phyloP scores from a whole-genome alignment of 495 filamentous ascomycete species.

The Tetracladium marchalianum region DNA sequence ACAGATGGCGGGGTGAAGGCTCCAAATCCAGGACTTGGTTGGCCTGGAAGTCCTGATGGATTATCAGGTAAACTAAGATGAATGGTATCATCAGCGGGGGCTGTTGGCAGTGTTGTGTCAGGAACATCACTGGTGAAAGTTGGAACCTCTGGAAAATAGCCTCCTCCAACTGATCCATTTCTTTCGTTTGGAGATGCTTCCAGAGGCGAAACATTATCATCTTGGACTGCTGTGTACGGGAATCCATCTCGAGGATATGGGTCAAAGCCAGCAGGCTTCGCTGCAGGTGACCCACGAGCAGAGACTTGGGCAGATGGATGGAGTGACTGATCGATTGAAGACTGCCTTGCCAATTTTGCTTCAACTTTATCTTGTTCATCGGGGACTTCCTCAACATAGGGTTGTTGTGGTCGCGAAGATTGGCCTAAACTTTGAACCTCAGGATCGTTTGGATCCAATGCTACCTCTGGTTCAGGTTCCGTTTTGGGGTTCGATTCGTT shows the following conservation, averaged over 20 bases:
- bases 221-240: slow-evolving; percentile 16
- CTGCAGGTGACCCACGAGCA: slow-evolving; percentile 9
- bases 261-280: slow-evolving; percentile 9
- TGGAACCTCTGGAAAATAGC: slow-evolving; percentile 44
- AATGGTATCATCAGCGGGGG: slow-evolving; percentile 12
- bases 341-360: slow-evolving; percentile 24
- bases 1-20: slow-evolving; percentile 12
- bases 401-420: slow-evolving; percentile 32
- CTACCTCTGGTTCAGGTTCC: slow-evolving; percentile 32
- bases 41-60: slow-evolving; percentile 13
- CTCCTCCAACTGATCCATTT: slow-evolving; percentile 34
- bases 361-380: slow-evolving; percentile 31
- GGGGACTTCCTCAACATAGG: slow-evolving; percentile 47
- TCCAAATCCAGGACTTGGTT: slow-evolving; percentile 4
- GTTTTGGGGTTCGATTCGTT: slow-evolving; percentile 77
- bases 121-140: slow-evolving; percentile 22
- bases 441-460: slow-evolving; percentile 48
- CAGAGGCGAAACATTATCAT: slow-evolving; percentile 29
- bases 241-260: slow-evolving; percentile 17
- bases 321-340: slow-evolving; percentile 36
- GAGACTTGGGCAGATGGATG: slow-evolving; percentile 38
- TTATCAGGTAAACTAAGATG: slow-evolving; percentile 19
- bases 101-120: slow-evolving; percentile 12
- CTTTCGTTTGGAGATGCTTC: slow-evolving; percentile 20
- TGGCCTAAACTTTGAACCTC: slow-evolving; percentile 45